phyloP scores from a whole-genome alignment of 1,284 basidiomycete genomes.

The Baeospora myosura region DNA sequence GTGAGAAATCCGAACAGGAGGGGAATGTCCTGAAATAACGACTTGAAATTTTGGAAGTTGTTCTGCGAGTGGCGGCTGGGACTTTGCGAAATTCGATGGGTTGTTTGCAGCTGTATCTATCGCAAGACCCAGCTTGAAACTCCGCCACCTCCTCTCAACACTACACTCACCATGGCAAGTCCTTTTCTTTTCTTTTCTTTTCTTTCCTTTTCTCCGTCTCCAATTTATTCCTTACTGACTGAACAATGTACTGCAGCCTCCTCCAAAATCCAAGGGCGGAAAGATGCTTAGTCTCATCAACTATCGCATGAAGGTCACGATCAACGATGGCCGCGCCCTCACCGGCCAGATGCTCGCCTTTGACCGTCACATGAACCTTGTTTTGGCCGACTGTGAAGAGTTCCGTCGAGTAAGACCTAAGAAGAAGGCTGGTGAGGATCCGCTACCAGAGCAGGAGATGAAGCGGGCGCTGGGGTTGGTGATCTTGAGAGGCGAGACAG shows the following conservation, averaged over 20 bases:
- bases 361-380: constrained; percentile 99
- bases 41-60: too few relatives aligned
- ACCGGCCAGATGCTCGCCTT: constrained; percentile 99
- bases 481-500: constrained; percentile 93
- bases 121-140: too few relatives aligned
- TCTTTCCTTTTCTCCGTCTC: too few relatives aligned
- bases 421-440: constrained; percentile 75
- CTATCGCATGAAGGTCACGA: constrained; percentile 94
- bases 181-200: too few relatives aligned
- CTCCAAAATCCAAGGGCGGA: constrained; percentile 92
- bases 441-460: constrained; percentile 86
- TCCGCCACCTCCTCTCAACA: too few relatives aligned
- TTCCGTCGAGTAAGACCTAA: constrained; percentile 85
- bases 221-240: not conserved
- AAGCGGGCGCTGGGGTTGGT: constrained; percentile 94
- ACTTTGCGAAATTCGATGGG: too few relatives aligned
- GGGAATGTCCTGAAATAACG: too few relatives aligned
- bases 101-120: too few relatives aligned
- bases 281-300: constrained; percentile 98
- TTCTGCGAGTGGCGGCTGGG: too few relatives aligned
- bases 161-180: too few relatives aligned
- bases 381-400: constrained; percentile 95
- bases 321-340: constrained; percentile 95
- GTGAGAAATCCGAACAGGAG: too few relatives aligned
- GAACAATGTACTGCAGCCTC: constrained; percentile 47